Evolutionary conservation across 2,329 filamentous ascomycete species (phyloP).

Genomic region (Colletotrichum somersetense): DNA sequence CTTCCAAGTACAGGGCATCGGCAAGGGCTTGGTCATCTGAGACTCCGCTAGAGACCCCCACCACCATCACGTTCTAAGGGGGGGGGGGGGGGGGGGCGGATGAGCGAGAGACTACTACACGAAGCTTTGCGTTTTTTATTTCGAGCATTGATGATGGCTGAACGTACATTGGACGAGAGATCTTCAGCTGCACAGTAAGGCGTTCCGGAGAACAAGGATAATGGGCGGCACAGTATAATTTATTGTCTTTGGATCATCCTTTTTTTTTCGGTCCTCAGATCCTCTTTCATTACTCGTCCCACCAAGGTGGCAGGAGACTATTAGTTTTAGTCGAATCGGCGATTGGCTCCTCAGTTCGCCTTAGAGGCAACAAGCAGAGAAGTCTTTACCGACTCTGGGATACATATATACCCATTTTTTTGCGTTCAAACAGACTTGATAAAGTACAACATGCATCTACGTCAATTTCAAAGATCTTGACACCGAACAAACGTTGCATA

Average conservation of each 20-base stretch:
- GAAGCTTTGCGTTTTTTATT: conserved; percentile 17
- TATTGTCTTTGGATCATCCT: neutral
- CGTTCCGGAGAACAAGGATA: conserved; percentile 34
- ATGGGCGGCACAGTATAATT: conserved; percentile 32
- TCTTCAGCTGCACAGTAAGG: conserved; percentile 32
- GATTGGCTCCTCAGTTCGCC: neutral
- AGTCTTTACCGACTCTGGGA: neutral
- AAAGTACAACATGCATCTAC: neutral
- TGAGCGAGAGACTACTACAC: conserved; percentile 4
- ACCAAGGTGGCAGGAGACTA: neutral
- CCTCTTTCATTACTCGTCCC: conserved; percentile 9
- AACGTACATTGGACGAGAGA: conserved; percentile 29
- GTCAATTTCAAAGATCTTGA: neutral
- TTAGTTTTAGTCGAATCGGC: conserved; percentile 14
- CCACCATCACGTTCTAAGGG: neutral
- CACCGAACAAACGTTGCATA: too few relatives aligned
- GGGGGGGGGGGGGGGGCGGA: neutral
- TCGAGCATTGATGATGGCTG: conserved; percentile 23
- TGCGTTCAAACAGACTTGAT: too few relatives aligned
- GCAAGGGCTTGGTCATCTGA: conserved; percentile 58
- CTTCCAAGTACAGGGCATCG: conserved; percentile 55
- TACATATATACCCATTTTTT: conserved; percentile 11
- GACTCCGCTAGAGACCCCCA: conserved; percentile 35
- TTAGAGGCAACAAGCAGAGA: neutral
- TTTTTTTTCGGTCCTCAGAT: neutral